Percentiles rank a stretch among this genome's conserved stretches.
Evolutionary conservation across 768 basidiomycete species (phyloP).

Genomic region (Macrocybe gigantea): DNA sequence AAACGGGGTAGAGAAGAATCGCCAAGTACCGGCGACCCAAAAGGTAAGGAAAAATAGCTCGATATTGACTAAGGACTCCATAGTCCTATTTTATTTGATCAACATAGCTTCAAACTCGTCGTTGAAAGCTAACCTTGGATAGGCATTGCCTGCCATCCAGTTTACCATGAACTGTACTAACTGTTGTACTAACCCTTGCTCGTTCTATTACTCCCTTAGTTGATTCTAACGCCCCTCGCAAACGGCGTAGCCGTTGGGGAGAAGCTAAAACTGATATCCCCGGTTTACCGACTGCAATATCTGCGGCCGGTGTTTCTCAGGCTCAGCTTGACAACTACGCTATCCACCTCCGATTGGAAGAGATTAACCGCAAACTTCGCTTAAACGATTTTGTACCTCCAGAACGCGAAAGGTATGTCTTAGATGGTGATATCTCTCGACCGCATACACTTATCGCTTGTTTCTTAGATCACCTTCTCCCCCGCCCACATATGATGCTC

Average conservation of each 20-base stretch:
- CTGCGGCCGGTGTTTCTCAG: constrained; percentile 88
- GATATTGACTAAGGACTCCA: constrained; percentile 5
- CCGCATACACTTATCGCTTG: constrained; percentile 21
- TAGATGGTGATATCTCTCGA: background rate
- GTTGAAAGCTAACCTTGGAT: no score
- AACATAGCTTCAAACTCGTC: no score
- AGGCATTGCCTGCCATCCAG: constrained; percentile 12
- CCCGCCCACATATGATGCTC: constrained; percentile 94
- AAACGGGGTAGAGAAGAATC: constrained; percentile 69
- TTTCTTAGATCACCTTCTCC: constrained; percentile 82
- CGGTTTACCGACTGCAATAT: constrained; percentile 91
- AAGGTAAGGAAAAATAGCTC: constrained; percentile 56
- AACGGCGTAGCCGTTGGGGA: constrained; percentile 97
- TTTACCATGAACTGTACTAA: constrained; percentile 22
- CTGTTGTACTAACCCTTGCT: constrained; percentile 56
- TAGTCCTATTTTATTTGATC: no score
- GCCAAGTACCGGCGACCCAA: constrained; percentile 50
- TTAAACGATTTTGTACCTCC: constrained; percentile 95
- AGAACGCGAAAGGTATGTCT: constrained; percentile 80
- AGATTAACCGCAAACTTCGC: constrained; percentile 93
- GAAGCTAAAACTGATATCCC: constrained; percentile 89
- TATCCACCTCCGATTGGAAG: constrained; percentile 91
- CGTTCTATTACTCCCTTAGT: constrained; percentile 45
- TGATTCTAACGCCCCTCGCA: constrained; percentile 83
- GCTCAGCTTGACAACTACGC: constrained; percentile 98